Conservation (phyloP, 352 stramenopile genomes). For the Phytophthora kernoviae region DNA sequence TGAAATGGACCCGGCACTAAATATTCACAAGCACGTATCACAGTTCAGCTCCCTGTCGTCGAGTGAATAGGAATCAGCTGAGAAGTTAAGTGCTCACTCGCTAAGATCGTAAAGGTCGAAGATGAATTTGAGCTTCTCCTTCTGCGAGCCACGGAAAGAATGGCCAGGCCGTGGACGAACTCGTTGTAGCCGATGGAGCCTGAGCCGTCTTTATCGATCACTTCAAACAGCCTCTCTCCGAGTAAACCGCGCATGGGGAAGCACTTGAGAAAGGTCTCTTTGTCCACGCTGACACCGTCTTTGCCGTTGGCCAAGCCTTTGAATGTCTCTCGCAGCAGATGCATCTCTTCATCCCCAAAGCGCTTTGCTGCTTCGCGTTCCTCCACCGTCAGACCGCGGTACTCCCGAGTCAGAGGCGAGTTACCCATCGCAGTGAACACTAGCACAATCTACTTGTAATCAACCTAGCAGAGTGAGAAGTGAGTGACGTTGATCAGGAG, state of each 20-base stretch:
- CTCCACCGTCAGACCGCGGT: constrained; percentile 53
- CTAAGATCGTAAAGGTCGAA: constrained; percentile 94
- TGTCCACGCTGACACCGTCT: constrained; percentile 83
- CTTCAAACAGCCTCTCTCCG: constrained; percentile 91
- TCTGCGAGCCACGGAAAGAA: constrained; percentile 82
- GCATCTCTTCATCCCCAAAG: constrained; percentile 80
- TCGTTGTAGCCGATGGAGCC: constrained; percentile 91
- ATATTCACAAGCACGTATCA: constrained; percentile 12
- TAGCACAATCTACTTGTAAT: background rate
- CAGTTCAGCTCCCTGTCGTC: background rate
- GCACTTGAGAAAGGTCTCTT: constrained; percentile 94
- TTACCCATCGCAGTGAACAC: constrained; percentile 55
- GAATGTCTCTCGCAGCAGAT: constrained; percentile 79
- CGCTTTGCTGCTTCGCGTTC: constrained; percentile 78
- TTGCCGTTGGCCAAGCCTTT: constrained; percentile 69
- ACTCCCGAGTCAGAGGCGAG: constrained; percentile 58
- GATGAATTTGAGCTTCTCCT: constrained; percentile 93
- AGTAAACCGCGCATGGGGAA: constrained; percentile 91
- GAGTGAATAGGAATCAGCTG: background rate
- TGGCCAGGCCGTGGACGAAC: constrained; percentile 91
- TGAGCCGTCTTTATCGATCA: constrained; percentile 91
- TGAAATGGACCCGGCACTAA: constrained; percentile 83
- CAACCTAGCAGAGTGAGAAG: constrained; percentile 15
- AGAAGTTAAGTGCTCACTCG: constrained; percentile 42
- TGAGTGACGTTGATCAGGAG: constrained; percentile 17